Evolutionary conservation across 192 early-diverging fungal genomes (phyloP), one percentile per base, ranked within the genome.

Genomic region (Coemansia sp.): DNA sequence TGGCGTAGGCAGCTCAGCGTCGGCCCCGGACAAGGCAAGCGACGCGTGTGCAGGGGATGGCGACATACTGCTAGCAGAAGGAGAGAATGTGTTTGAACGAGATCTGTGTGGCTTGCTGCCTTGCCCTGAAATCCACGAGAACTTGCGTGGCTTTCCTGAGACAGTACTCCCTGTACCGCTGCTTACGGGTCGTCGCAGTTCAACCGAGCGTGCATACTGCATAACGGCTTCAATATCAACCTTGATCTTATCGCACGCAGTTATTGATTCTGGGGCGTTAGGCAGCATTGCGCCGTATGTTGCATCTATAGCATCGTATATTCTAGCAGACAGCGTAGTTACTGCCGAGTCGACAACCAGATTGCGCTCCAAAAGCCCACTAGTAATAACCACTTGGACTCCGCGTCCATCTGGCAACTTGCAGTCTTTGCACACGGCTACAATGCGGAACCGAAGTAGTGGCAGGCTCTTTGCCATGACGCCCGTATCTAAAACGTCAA

Each of bases 311-410:
- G 67, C 65, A 32, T 66, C 79, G n/a, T 68, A 60, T 4, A 71
- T 70, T 15, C 68, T 71, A 0, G 74, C 69, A 0, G 79, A 67
- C 53, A 82, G 63, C 9, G 74, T 74, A 10, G 74, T 74, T 12
- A 82, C 74, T 0, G 79, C 74, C n/a, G 74, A 82, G 49, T 82
- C 79, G 0, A 77, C 79, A 23, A 82, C 79, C 61, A 76, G 53
- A 0, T 52, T 53, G n/a, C 71, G 64, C 18, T 77, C 74, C 50
- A 82, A 64, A 10, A 65, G 63, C 32, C 43, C 68, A 19, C 62
- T 62, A 21, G 71, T 65, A 3, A 82, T 56, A 6, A 71, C 54
- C 6, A 74, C 75, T n/a, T 69, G 70, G 16, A 82, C 65, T 3
- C 10, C 5, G 16, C 71, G 56, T 2, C 42, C 49, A 23, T 82